Evolutionary conservation across 441 rosid genomes (phyloP), one percentile per base, ranked within the genome.

Genomic region (Adansonia gregorii): DNA sequence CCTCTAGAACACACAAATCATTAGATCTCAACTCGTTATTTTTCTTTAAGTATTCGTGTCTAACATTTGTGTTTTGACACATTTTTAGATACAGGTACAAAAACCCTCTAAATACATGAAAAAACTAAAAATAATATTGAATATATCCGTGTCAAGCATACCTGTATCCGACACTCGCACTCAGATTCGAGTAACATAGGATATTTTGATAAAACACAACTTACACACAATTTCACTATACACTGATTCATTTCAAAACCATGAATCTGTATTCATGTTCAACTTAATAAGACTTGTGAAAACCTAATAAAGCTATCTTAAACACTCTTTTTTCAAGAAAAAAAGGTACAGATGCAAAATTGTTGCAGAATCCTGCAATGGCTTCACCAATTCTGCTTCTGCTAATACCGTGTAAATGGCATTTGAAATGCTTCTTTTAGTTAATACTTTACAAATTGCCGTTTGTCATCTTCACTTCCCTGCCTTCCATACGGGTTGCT

Each of bases 401-500:
- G 60, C 31, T 46, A 31, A 8, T 56, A 31, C 55, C 35, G 24
- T 31, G 54, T 2, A 14, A 45, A 63, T 15, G 71, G 67, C 41
- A n/a, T 6, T 60, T 17, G 66, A 46, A 12, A 56, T 27, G 46
- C 35, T 8, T 56, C 20, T 41, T 65, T 43, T 61, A 72, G 58
- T 80, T 86, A 87, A 83, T 76, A 86, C 83, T 90, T 89, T 68
- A 82, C 87, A 77, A 89, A 85, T 78, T 86, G 89, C 20, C 88
- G 89, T 5, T 76, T 83, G 83, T 82, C 90, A 20, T 75, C 89
- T 64, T 75, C 87, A 17, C 68, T 75, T 35, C 75, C 64, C 67
- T 73, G 87, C 80, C 86, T 84, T 49, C 98, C 99, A 43, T 94
- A 96, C 1, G 99, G 98, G 75, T 77, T 91, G 89, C 81, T 82